phyloP scores from a whole-genome alignment of 495 filamentous ascomycete species.

The Neurospora sp. region DNA sequence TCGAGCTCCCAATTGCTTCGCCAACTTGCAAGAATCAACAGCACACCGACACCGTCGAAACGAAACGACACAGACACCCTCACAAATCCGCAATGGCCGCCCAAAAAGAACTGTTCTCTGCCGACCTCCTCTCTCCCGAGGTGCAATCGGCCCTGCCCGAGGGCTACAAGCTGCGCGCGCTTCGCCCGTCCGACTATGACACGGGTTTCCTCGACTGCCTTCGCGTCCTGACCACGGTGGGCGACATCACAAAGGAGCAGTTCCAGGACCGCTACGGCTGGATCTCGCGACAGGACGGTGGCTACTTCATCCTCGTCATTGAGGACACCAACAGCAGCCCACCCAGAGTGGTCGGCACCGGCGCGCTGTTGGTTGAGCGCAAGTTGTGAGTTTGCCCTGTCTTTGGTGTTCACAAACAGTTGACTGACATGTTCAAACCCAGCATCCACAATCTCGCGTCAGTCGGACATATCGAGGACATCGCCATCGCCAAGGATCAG shows the following conservation, averaged over 20 bases:
- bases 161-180: constrained; percentile 73
- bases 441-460: constrained; percentile 63
- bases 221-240: constrained; percentile 84
- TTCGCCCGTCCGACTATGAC: constrained; percentile 68
- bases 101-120: constrained; percentile 59
- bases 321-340: constrained; percentile 50
- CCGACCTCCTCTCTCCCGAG: constrained; percentile 65
- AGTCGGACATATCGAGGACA: constrained; percentile 98
- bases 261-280: constrained; percentile 77
- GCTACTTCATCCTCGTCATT: constrained; percentile 79
- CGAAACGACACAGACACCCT: background rate
- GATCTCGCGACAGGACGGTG: constrained; percentile 66
- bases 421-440: constrained; percentile 6
- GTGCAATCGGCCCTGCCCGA: constrained; percentile 63
- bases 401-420: background rate
- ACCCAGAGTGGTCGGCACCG: constrained; percentile 67
- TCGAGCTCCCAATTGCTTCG: background rate
- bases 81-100: constrained; percentile 23
- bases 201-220: constrained; percentile 81
- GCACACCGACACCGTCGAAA: background rate
- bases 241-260: constrained; percentile 65
- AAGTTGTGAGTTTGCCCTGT: constrained; percentile 52
- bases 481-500: constrained; percentile 85
- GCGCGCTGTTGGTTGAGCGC: constrained; percentile 74
- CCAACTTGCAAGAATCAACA: background rate